Evolutionary conservation across 75 land plant species (phyloP).

Genomic region (Pinus albicaulis): DNA sequence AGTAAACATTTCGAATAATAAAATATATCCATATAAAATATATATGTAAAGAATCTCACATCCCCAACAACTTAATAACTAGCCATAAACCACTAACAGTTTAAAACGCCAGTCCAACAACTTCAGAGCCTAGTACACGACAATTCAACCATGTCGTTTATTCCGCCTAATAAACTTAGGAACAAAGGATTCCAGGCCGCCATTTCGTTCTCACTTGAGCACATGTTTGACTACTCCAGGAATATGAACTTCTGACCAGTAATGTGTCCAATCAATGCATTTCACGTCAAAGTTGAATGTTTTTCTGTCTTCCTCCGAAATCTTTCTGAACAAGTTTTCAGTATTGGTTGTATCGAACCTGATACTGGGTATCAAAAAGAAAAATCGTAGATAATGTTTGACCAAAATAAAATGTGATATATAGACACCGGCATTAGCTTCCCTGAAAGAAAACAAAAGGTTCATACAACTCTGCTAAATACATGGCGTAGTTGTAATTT

Average conservation of each 20-base stretch:
- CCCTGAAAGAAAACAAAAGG: conserved; percentile 70
- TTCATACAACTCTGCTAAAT: conserved; percentile 45
- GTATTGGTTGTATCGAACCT: conserved; percentile 66
- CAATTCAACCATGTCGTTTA: no score
- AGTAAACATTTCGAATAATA: no score
- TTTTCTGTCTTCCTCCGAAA: conserved; percentile 24
- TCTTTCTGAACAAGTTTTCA: conserved; percentile 23
- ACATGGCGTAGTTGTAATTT: conserved; percentile 27
- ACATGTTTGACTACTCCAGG: conserved; percentile 65
- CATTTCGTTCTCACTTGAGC: no score
- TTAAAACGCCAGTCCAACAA: no score
- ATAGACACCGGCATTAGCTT: conserved; percentile 16
- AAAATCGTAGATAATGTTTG: neutral
- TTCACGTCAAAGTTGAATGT: conserved; percentile 54
- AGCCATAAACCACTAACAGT: no score
- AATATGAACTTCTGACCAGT: conserved; percentile 49
- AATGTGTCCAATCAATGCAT: conserved; percentile 56
- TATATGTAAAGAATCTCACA: no score
- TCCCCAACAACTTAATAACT: no score
- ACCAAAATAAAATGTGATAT: neutral
- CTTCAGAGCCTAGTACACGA: no score
- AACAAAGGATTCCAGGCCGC: no score
- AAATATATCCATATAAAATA: no score
- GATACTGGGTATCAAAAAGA: neutral
- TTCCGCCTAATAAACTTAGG: no score